Conservation (phyloP, 148 eudicot species). For the Nepenthes gracilis region DNA sequence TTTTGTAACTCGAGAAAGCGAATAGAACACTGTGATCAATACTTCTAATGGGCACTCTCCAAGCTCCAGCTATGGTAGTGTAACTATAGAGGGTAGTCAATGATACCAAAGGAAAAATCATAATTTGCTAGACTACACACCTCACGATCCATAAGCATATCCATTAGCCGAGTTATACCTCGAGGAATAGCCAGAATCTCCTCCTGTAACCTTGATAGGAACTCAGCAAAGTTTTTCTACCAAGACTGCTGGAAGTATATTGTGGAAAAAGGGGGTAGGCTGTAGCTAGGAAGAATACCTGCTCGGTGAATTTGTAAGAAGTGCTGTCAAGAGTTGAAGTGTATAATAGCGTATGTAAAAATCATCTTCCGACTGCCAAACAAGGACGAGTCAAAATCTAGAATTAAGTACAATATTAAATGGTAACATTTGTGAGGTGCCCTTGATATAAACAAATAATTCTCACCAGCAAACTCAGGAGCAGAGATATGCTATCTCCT, state of each 20-base stretch:
- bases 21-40: too few relatives aligned
- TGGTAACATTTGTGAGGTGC: not conserved
- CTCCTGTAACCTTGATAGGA: conserved; percentile 81
- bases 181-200: conserved; percentile 90
- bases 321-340: conserved; percentile 84
- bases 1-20: too few relatives aligned
- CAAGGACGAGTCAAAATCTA: conserved; percentile 7
- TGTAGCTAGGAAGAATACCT: conserved; percentile 34
- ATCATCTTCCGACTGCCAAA: conserved; percentile 84
- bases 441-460: not conserved
- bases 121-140: conserved; percentile 20
- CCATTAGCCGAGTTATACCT: conserved; percentile 92
- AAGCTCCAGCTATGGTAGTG: not conserved
- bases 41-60: too few relatives aligned
- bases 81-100: not conserved
- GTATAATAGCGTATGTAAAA: conserved; percentile 94
- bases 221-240: conserved; percentile 12
- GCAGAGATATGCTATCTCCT: conserved; percentile 81
- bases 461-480: conserved; percentile 84
- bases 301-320: conserved; percentile 74
- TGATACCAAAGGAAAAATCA: not conserved
- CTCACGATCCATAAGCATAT: conserved; percentile 99
- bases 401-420: not conserved
- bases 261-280: not conserved
- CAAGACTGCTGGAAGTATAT: not conserved